These are phyloP conservation scores for Maudiozyma saulgeensis DNA, from an alignment of 805 yeast species.

Conservation along the genomic window DNA sequence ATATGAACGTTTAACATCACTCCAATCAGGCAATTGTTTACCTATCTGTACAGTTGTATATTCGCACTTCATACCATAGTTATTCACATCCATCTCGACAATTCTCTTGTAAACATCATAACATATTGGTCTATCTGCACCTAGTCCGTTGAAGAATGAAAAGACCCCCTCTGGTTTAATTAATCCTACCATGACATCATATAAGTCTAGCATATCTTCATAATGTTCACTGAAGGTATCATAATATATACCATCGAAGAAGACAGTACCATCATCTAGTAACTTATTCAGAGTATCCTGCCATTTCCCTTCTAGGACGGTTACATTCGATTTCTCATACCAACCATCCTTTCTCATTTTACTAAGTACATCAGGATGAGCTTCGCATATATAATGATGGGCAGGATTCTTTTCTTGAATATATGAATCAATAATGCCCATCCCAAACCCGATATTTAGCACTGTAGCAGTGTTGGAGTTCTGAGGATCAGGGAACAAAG, in stretches of 20 bases:
- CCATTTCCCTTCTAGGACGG: slow-evolving; percentile 83
- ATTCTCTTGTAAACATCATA: slow-evolving; percentile 80
- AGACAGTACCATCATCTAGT: slow-evolving; percentile 48
- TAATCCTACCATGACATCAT: slow-evolving; percentile 73
- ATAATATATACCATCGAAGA: slow-evolving; percentile 84
- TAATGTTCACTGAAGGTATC: slow-evolving; percentile 93
- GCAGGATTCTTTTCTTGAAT: slow-evolving; percentile 42
- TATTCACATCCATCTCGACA: slow-evolving; percentile 67
- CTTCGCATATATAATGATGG: slow-evolving; percentile 80
- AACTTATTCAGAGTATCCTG: slow-evolving; percentile 67
- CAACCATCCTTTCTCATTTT: slow-evolving; percentile 71
- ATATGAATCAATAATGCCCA: slow-evolving; percentile 88
- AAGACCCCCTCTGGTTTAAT: slow-evolving; percentile 75
- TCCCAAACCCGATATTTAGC: slow-evolving; percentile 87
- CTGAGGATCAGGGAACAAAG: slow-evolving; percentile 41
- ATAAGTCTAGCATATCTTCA: slow-evolving; percentile 75
- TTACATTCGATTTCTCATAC: slow-evolving; percentile 65
- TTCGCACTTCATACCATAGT: slow-evolving; percentile 65
- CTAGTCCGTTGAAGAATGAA: slow-evolving; percentile 86
- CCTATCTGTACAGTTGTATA: slow-evolving; percentile 31
- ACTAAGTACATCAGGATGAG: slow-evolving; percentile 81
- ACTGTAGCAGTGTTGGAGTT: slow-evolving; percentile 32
- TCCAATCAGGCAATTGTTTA: slow-evolving; percentile 24
- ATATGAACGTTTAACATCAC: slow-evolving; percentile 28
- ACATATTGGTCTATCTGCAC: slow-evolving; percentile 65